Evolutionary conservation across 805 yeast genomes (phyloP).

Genomic region (Hanseniaspora valbyensis): DNA sequence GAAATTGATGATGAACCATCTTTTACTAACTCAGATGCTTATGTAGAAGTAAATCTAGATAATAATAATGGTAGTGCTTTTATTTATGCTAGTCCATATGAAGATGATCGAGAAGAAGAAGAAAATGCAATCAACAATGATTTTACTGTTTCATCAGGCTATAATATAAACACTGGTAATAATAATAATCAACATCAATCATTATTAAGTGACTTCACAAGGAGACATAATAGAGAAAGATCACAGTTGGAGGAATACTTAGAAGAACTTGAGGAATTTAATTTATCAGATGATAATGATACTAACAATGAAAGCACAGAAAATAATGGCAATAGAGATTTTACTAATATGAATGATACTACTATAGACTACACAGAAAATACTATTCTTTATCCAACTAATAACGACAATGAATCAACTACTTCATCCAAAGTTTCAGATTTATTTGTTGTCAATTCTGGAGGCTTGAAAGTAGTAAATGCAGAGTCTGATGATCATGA

Average conservation of each 20-base stretch:
- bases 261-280: slow-evolving; percentile 27
- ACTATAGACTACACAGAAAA: background rate
- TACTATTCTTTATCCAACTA: background rate
- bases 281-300: slow-evolving; percentile 15
- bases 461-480: slow-evolving; percentile 10
- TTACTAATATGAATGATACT: background rate
- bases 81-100: background rate
- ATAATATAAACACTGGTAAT: background rate
- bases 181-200: background rate
- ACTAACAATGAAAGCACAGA: slow-evolving; percentile 16
- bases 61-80: background rate
- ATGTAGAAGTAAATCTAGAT: no score
- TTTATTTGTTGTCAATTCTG: background rate
- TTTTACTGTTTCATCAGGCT: background rate
- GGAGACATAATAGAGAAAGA: slow-evolving; percentile 23
- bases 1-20: background rate
- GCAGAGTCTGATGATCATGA: background rate
- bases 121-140: background rate
- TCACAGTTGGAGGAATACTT: slow-evolving; percentile 29
- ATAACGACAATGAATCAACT: background rate
- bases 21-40: no score
- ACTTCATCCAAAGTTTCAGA: background rate
- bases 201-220: slow-evolving; percentile 1
- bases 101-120: background rate
- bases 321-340: background rate